Conservation (phyloP, 106 monocot genomes). For the Acorus calamus region DNA sequence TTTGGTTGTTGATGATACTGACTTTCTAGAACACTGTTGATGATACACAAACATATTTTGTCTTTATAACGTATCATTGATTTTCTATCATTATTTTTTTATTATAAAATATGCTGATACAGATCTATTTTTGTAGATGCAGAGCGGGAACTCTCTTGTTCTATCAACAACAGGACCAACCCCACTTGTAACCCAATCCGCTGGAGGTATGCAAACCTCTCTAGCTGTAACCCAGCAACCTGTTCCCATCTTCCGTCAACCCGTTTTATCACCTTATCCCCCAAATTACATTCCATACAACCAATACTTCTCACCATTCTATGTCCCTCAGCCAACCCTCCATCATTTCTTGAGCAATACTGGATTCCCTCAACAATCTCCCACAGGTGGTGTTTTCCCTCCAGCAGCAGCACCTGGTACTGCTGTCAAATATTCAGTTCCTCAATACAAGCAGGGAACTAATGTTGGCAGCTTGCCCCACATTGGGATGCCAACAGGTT, state of each 20-base stretch:
- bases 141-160: constrained; percentile 48
- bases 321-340: constrained; percentile 47
- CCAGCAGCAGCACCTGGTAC: constrained; percentile 21
- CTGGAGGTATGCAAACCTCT: constrained; percentile 40
- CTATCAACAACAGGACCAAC: constrained; percentile 36
- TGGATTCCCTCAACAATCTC: constrained; percentile 74
- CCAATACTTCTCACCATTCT: constrained; percentile 74
- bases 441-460: constrained; percentile 58
- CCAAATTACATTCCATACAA: constrained; percentile 68
- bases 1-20: too few relatives aligned
- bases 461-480: constrained; percentile 33
- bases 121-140: constrained; percentile 5
- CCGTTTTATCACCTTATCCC: constrained; percentile 61
- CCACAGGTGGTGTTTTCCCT: constrained; percentile 42
- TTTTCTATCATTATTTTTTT: too few relatives aligned
- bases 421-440: constrained; percentile 48
- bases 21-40: too few relatives aligned
- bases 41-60: too few relatives aligned
- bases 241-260: constrained; percentile 68
- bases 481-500: constrained; percentile 27
- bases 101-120: too few relatives aligned
- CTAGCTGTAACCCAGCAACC: constrained; percentile 51
- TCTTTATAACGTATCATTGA: too few relatives aligned
- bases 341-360: constrained; percentile 66
- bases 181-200: constrained; percentile 29